Conservation (phyloP, 768 basidiomycete genomes). For the Auriculariales sp. region DNA sequence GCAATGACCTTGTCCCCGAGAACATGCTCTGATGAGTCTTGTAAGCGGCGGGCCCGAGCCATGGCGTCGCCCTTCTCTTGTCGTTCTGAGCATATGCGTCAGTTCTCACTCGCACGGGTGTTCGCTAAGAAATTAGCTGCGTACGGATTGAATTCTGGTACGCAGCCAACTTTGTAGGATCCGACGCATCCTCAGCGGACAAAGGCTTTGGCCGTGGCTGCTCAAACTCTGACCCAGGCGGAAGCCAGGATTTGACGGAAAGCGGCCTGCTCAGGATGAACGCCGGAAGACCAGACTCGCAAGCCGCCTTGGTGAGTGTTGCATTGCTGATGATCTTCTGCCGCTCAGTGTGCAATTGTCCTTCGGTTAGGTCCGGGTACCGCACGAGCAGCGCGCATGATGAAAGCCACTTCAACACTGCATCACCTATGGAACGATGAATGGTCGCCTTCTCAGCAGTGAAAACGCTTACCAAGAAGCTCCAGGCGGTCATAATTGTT, state of each 20-base stretch:
- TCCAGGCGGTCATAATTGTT: constrained; percentile 77
- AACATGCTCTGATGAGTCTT: constrained; percentile 33
- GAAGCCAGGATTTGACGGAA: constrained; percentile 49
- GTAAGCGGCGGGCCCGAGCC: constrained; percentile 25
- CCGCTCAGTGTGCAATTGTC: constrained; percentile 49
- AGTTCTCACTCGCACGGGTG: constrained; percentile 1
- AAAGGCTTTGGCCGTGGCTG: background rate
- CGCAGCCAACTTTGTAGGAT: background rate
- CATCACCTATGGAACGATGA: constrained; percentile 39
- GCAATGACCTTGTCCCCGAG: constrained; percentile 78
- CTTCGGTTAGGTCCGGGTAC: constrained; percentile 49
- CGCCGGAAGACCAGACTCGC: constrained; percentile 43
- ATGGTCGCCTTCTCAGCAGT: constrained; percentile 2
- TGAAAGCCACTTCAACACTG: constrained; percentile 67
- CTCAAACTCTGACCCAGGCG: constrained; percentile 23
- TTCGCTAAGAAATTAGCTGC: background rate
- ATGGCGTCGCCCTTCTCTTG: constrained; percentile 1
- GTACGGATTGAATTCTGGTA: background rate
- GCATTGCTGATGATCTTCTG: constrained; percentile 66
- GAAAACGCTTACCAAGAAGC: constrained; percentile 43
- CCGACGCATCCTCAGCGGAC: background rate
- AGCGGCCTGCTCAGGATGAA: constrained; percentile 67
- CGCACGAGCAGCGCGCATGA: constrained; percentile 63
- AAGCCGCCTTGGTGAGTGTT: constrained; percentile 40
- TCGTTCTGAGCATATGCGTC: constrained; percentile 10